Conservation (phyloP, 306 rosid genomes). For the Arachis stenosperma region DNA sequence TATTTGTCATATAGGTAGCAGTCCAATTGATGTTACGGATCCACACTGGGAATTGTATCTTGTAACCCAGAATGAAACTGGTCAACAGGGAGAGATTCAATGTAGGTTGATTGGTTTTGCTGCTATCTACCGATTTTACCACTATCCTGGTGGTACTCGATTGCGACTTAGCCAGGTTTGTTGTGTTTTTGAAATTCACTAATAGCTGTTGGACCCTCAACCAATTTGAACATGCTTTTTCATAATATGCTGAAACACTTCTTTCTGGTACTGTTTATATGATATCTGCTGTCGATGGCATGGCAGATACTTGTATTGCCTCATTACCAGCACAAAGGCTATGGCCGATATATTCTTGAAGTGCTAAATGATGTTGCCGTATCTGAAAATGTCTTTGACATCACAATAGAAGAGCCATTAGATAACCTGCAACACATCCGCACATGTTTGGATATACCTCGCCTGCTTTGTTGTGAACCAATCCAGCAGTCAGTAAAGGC, state of each 20-base stretch:
- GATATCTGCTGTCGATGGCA: constrained; percentile 30
- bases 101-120: constrained; percentile 75
- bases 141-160: constrained; percentile 77
- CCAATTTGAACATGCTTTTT: constrained; percentile 1
- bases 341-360: constrained; percentile 78
- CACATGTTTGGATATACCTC: constrained; percentile 65
- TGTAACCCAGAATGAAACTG: constrained; percentile 60
- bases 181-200: constrained; percentile 22
- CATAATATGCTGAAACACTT: constrained; percentile 4
- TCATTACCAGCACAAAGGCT: constrained; percentile 86
- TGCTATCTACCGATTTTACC: constrained; percentile 89
- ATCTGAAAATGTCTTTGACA: constrained; percentile 74
- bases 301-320: constrained; percentile 79
- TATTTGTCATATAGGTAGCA: constrained; percentile 63
- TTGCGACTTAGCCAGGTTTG: constrained; percentile 88
- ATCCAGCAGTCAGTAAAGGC: constrained; percentile 53
- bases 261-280: constrained; percentile 17
- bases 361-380: constrained; percentile 67
- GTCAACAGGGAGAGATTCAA: constrained; percentile 55
- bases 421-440: constrained; percentile 82
- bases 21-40: constrained; percentile 88
- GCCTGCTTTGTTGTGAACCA: constrained; percentile 63
- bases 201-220: constrained; percentile 20
- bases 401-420: constrained; percentile 92
- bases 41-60: constrained; percentile 88